Evolutionary conservation across 345 rosid species (phyloP), one percentile per base, ranked within the genome.

Genomic region (Litchi chinensis): DNA sequence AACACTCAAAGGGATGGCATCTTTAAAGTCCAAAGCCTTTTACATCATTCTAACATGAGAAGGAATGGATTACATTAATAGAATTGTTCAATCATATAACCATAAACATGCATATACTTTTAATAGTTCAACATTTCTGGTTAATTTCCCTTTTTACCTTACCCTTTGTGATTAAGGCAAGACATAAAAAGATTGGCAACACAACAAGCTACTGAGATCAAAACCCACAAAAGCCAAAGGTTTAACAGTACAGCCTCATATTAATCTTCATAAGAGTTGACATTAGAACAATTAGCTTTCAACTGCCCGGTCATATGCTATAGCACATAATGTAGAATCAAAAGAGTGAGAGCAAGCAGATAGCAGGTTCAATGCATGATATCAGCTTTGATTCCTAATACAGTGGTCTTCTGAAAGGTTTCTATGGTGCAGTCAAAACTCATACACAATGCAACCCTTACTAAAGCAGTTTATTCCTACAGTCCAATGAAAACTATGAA

Each of bases 141-240:
- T 48, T 8, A 48, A 70, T 39, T 56, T 11, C 21, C 32, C 39
- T 57, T 57, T 43, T 50, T 24, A 54, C 48, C 43, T 71, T 7
- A 18, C 26, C 43, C 22, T 57, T 32, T 37, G 21, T 32, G 24
- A 28, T 24, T 19, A 56, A 32, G 52, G 37, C 65, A 32, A 4
- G 24, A 37, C 10, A n/a, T 43, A 56, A 46, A 3, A 46, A 46
- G 52, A 18, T 6, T 71, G 64, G 75, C 59, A 16, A 70, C 40
- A 50, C n/a, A 50, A 70, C 40, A 24, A 28, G 44, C 54, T 16
- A 16, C 63, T 18, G 5, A 52, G 26, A 9, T 57, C 26, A 16
- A 72, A 72, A 56, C 50, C 48, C 75, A n/a, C 56, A 32, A 10
- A 24, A 72, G 10, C 75, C 64, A 39, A 72, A 37, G 40, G 22